These are phyloP conservation scores for Lentithecium fluviatile DNA, from an alignment of 495 filamentous ascomycete genomes.

Conservation along the genomic window DNA sequence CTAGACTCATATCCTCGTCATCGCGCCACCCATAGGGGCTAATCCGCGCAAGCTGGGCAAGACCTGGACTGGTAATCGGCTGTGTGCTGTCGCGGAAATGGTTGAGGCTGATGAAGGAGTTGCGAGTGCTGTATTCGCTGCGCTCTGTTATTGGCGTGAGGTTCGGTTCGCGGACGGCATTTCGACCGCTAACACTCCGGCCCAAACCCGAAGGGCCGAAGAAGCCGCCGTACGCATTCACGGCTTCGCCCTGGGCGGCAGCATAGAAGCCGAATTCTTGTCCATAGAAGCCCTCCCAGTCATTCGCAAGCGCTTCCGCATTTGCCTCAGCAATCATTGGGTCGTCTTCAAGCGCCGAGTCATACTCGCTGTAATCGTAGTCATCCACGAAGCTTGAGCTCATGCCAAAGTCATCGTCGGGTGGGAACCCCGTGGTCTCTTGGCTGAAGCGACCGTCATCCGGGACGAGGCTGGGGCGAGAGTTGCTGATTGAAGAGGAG, in stretches of 20 bases:
- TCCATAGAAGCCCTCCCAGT: conserved; percentile 90
- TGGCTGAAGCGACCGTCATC: conserved; percentile 43
- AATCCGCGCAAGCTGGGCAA: conserved; percentile 72
- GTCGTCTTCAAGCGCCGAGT: conserved; percentile 73
- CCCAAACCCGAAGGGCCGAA: conserved; percentile 72
- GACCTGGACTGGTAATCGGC: conserved; percentile 55
- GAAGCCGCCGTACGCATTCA: conserved; percentile 82
- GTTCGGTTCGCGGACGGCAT: conserved; percentile 78
- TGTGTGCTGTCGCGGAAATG: conserved; percentile 51
- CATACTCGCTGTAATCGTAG: conserved; percentile 54
- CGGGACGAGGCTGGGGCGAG: conserved; percentile 43
- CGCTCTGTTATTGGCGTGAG: conserved; percentile 95
- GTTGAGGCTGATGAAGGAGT: conserved; percentile 74
- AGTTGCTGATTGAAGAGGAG: conserved; percentile 26
- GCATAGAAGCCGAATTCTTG: conserved; percentile 98
- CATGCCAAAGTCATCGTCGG: conserved; percentile 41
- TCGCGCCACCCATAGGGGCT: conserved; percentile 52
- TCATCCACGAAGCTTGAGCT: conserved; percentile 38
- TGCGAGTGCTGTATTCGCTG: conserved; percentile 92
- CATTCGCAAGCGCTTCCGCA: conserved; percentile 86
- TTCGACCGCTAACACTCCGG: conserved; percentile 66
- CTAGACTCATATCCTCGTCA: conserved; percentile 64
- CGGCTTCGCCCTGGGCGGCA: conserved; percentile 37
- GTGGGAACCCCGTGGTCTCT: conserved; percentile 33
- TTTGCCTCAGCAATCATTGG: conserved; percentile 93